Percentiles rank a stretch among this genome's conserved stretches.
Conservation (phyloP, 257 asterid genomes). For the Primulina tabacum region DNA sequence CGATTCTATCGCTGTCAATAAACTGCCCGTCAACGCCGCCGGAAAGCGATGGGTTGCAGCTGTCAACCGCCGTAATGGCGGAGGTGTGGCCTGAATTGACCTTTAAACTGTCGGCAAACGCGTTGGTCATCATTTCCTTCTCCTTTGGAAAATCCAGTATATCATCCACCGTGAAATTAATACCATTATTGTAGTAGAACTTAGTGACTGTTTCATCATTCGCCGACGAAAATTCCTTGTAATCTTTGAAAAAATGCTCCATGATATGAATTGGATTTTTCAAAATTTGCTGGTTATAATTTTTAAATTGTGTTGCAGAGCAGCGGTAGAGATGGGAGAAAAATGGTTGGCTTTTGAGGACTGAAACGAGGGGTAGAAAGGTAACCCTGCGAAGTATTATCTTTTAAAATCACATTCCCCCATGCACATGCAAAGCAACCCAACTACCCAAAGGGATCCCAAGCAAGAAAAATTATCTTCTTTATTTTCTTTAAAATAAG, state of each 20-base stretch:
- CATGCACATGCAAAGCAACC: no score
- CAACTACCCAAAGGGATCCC: no score
- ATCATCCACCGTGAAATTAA: slow-evolving; percentile 59
- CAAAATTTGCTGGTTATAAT: background rate
- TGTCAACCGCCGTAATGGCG: slow-evolving; percentile 64
- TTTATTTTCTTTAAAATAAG: no score
- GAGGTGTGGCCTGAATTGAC: slow-evolving; percentile 74
- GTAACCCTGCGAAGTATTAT: no score
- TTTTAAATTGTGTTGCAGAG: background rate
- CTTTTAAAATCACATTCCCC: no score
- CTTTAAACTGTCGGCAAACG: slow-evolving; percentile 52
- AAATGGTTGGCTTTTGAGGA: slow-evolving; percentile 64
- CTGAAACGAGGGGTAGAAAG: slow-evolving; percentile 40
- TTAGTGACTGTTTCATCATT: slow-evolving; percentile 30
- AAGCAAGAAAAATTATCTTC: no score
- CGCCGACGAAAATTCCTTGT: slow-evolving; percentile 35
- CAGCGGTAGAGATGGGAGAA: slow-evolving; percentile 39
- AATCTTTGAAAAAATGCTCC: slow-evolving; percentile 47
- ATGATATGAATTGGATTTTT: slow-evolving; percentile 24
- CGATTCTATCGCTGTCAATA: slow-evolving; percentile 64
- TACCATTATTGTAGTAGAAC: slow-evolving; percentile 23
- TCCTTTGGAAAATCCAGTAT: slow-evolving; percentile 85
- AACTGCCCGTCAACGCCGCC: slow-evolving; percentile 60
- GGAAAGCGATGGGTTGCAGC: slow-evolving; percentile 79
- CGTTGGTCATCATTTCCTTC: slow-evolving; percentile 79